Base-by-base conservation (phyloP, 805 yeast genomes). In the Suhomyces faveliae region DNA sequence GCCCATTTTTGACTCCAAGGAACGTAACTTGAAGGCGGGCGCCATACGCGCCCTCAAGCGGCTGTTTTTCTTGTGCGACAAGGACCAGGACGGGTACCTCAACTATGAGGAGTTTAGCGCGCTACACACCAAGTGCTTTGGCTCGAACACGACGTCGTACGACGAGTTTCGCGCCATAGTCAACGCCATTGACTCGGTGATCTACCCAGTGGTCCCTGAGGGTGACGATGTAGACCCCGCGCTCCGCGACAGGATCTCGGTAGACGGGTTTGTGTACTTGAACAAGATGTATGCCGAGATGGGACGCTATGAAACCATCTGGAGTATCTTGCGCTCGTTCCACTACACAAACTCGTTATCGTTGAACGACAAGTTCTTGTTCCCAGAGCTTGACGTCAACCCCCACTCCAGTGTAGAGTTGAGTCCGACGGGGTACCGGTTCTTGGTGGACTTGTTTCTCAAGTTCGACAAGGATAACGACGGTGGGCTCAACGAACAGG, bases 291-390 rank as follows among this genome's bases (percentile, higher is more conserved):
- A 87, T 63, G 96, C 95, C 1, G 96, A 89, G 55, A 80, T 81
- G 30, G 99, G 99, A 0, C 73, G 98, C 25, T 98, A 94, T 63
- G 99, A 94, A 62, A 94, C 98, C 0, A 85, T 89, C 0, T 94
- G 99, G 99, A 96, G 96, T 0, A 89, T 94, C 17, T 63, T 94
- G 21, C 67, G 99, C 45, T 79, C 90, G 0, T 94, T 88, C 64
- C 87, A 89, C 60, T 94, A 94, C 60, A 92, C 98, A 0, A 94
- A 94, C 60, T 90, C 97, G 0, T 71, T 94, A 4, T 89, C 97
- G 0, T 74, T 94, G 23, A 84, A 83, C 54, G 96, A 89, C 52
- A 80, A 81, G 49, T 82, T 89, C 42, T 65, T 94, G n/a, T 81
- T 78, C 53, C 99, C 99, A 0, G 77, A 78, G 44, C 58, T 91